Evolutionary conservation across 768 basidiomycete species (phyloP).

Genomic region (Xerocomellus dryophilus): DNA sequence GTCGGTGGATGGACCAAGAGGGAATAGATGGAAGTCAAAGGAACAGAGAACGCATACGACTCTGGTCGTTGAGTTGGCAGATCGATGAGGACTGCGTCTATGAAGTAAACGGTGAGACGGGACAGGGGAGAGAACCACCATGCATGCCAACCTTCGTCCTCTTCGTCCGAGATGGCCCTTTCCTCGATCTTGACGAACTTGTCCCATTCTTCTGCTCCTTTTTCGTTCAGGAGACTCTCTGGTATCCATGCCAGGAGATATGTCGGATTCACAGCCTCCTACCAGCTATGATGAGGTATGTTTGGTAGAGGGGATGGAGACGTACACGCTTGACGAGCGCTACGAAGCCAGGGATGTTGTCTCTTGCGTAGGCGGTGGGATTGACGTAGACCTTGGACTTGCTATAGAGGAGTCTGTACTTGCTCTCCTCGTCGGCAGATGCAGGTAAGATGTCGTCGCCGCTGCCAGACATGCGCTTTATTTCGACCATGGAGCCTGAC

Average conservation of each 20-base stretch:
- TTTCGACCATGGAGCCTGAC: conserved; percentile 73
- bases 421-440: conserved; percentile 49
- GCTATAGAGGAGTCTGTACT: conserved; percentile 76
- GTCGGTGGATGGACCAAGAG: conserved; percentile 82
- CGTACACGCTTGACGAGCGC: conserved; percentile 85
- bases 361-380: conserved; percentile 85
- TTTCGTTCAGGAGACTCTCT: conserved; percentile 77
- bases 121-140: background rate
- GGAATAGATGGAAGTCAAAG: conserved; percentile 85
- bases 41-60: conserved; percentile 94
- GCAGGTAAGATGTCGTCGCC: conserved; percentile 12
- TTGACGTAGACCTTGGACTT: conserved; percentile 96
- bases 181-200: conserved; percentile 88
- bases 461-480: conserved; percentile 42
- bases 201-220: conserved; percentile 80
- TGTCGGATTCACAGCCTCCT: conserved; percentile 74
- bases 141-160: conserved; percentile 61
- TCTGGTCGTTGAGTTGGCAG: conserved; percentile 80
- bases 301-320: conserved; percentile 13
- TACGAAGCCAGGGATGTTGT: conserved; percentile 93
- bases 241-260: conserved; percentile 94
- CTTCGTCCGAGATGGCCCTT: conserved; percentile 52
- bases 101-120: conserved; percentile 6
- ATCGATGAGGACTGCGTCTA: conserved; percentile 84
- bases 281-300: conserved; percentile 11